Conservation (phyloP, 2,329 filamentous ascomycete species). For the Cercospora sp. region DNA sequence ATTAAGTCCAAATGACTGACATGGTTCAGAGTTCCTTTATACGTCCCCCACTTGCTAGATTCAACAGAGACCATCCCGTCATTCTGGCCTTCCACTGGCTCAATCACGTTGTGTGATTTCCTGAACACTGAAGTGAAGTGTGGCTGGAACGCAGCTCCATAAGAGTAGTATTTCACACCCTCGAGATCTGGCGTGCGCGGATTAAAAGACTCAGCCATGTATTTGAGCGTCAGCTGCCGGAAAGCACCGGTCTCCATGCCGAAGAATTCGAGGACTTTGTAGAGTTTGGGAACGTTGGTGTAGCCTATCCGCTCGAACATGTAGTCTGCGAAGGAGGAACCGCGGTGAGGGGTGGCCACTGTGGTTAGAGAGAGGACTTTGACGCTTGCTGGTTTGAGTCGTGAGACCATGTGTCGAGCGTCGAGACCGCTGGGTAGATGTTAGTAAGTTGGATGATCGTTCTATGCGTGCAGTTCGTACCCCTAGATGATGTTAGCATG, state of each 20-base stretch:
- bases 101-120: conserved; percentile 56
- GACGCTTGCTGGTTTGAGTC: conserved; percentile 61
- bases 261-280: conserved; percentile 56
- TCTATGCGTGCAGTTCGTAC: conserved; percentile 15
- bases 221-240: conserved; percentile 59
- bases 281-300: conserved; percentile 55
- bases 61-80: conserved; percentile 65
- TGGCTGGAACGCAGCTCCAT: conserved; percentile 60
- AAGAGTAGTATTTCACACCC: conserved; percentile 62
- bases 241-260: conserved; percentile 61
- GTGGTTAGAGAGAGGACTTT: conserved; percentile 71
- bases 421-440: conserved; percentile 57
- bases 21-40: conserved; percentile 63
- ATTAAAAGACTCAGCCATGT: conserved; percentile 61
- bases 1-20: conserved; percentile 66
- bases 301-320: conserved; percentile 58
- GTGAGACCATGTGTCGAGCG: conserved; percentile 64
- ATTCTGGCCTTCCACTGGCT: conserved; percentile 58
- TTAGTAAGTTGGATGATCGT: background rate
- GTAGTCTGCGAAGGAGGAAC: conserved; percentile 63
- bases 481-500: conserved; percentile 24
- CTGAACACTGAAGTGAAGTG: conserved; percentile 59
- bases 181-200: conserved; percentile 57
- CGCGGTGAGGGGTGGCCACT: conserved; percentile 62
- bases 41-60: conserved; percentile 62